phyloP scores from a whole-genome alignment of 2,329 filamentous ascomycete species.

The Blastomyces percursus region DNA sequence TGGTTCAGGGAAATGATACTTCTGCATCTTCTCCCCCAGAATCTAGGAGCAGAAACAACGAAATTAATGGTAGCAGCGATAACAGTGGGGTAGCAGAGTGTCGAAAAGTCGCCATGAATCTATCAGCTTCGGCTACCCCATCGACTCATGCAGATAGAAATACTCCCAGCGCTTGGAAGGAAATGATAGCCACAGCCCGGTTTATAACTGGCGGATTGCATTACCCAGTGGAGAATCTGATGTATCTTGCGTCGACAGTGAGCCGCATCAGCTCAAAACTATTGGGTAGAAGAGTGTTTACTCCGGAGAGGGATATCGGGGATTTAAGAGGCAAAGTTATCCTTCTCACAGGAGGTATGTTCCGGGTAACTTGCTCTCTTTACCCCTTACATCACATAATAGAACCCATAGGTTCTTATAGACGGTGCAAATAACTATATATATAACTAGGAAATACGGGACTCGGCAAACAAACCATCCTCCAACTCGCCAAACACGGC shows the following conservation, averaged over 20 bases:
- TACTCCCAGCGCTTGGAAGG: background rate
- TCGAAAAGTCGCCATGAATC: background rate
- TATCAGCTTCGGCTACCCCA: background rate
- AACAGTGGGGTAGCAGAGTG: background rate
- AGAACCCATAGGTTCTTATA: background rate
- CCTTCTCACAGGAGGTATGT: conserved; percentile 41
- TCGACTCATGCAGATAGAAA: background rate
- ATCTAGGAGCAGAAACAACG: background rate
- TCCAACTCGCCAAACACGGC: conserved; percentile 40
- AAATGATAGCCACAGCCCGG: background rate
- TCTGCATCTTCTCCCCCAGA: background rate
- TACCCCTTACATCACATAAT: background rate
- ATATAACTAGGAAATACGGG: conserved; percentile 33
- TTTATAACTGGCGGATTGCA: background rate
- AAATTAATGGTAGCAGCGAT: background rate
- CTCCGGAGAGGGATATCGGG: conserved; percentile 36
- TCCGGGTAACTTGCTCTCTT: background rate
- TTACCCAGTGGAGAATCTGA: conserved; percentile 9
- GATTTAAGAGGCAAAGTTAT: conserved; percentile 41
- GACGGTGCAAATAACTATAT: background rate
- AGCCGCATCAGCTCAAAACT: conserved; percentile 4
- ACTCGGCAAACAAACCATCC: conserved; percentile 38
- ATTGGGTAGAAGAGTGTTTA: conserved; percentile 19
- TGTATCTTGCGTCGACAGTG: conserved; percentile 5
- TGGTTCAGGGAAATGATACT: background rate